phyloP scores from a whole-genome alignment of 2,329 filamentous ascomycete genomes.

The Venturia aucupariae region DNA sequence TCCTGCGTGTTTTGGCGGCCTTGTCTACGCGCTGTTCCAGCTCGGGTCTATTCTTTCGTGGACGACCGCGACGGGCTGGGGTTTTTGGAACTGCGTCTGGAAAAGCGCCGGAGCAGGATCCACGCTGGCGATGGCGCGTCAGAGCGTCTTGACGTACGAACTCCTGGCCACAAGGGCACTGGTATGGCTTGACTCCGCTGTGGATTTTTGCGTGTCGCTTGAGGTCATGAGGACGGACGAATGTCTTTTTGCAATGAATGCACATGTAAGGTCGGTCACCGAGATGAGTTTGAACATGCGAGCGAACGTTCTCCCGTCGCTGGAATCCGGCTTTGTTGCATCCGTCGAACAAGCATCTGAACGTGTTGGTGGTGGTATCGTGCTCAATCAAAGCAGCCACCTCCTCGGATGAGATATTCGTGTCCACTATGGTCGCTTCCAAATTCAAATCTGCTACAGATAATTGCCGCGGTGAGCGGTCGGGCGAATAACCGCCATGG shows the following conservation, averaged over 20 bases:
- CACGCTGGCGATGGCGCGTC: conserved; percentile 85
- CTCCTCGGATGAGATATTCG: conserved; percentile 79
- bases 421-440: conserved; percentile 56
- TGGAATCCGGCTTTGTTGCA: conserved; percentile 79
- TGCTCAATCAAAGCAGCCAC: conserved; percentile 41
- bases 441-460: conserved; percentile 43
- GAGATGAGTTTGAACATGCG: conserved; percentile 94
- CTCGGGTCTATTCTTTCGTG: conserved; percentile 51
- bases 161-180: conserved; percentile 86
- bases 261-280: conserved; percentile 94
- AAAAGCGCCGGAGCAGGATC: conserved; percentile 93
- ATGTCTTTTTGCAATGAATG: conserved; percentile 87
- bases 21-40: conserved; percentile 50
- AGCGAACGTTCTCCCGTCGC: conserved; percentile 98
- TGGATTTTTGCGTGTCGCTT: conserved; percentile 98
- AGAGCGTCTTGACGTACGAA: conserved; percentile 94
- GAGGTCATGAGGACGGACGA: conserved; percentile 92
- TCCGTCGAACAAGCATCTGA: conserved; percentile 47
- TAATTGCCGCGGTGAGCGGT: conserved; percentile 32
- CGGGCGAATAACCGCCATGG: conserved; percentile 23
- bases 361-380: conserved; percentile 33
- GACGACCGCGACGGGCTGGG: conserved; percentile 47
- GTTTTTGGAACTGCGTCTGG: conserved; percentile 54
- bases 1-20: conserved; percentile 43
- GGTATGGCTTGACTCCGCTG: conserved; percentile 89